phyloP scores from a whole-genome alignment of 768 basidiomycete species.

The Suillus decipiens region DNA sequence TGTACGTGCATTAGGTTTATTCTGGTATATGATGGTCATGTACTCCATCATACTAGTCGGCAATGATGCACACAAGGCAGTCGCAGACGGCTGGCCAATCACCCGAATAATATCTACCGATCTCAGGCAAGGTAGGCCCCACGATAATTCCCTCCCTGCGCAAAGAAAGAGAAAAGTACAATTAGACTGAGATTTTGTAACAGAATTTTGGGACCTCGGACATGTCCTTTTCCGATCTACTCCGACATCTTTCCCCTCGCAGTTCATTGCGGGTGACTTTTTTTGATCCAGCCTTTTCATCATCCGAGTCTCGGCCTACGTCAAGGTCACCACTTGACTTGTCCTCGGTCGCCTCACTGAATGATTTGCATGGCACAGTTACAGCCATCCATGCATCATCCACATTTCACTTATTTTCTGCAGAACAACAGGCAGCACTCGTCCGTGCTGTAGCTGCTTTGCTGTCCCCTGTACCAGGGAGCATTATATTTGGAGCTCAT shows the following conservation, averaged over 20 bases:
- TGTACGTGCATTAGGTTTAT: constrained; percentile 27
- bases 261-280: constrained; percentile 56
- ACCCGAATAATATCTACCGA: constrained; percentile 41
- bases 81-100: constrained; percentile 44
- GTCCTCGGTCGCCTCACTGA: constrained; percentile 40
- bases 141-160: neutral
- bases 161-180: too few species aligned
- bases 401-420: constrained; percentile 41
- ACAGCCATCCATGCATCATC: constrained; percentile 51
- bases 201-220: constrained; percentile 64
- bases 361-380: constrained; percentile 45
- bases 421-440: constrained; percentile 4
- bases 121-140: constrained; percentile 34
- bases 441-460: constrained; percentile 25
- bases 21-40: neutral
- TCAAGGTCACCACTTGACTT: constrained; percentile 25
- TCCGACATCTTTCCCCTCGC: constrained; percentile 51
- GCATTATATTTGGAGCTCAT: constrained; percentile 34
- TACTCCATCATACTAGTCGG: constrained; percentile 34
- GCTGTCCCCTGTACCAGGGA: constrained; percentile 29
- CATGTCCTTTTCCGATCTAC: constrained; percentile 60
- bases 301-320: constrained; percentile 25
- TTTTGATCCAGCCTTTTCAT: constrained; percentile 49
- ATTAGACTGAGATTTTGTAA: neutral
- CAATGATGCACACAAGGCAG: constrained; percentile 40